Base-by-base conservation (phyloP, 495 filamentous ascomycete species). In the Astrothelium macrocarpum region DNA sequence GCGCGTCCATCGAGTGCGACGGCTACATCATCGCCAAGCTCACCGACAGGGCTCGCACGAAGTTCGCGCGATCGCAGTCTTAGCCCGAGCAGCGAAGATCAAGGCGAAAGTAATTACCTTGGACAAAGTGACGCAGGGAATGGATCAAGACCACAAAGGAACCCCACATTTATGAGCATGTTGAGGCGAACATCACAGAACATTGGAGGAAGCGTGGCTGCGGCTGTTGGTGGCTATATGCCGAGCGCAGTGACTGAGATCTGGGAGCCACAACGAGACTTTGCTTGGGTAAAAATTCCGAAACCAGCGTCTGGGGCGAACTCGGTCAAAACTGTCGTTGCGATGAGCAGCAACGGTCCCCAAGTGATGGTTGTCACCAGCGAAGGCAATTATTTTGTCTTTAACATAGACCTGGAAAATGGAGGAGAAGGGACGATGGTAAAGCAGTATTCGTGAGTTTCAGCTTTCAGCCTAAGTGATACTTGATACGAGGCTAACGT, bases 351-450 rank as follows among this genome's bases (percentile, higher is more conserved):
- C 68, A 93, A 84, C 69, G 90, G 87, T 14, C 94, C 95, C 0
- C 91, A 97, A 68, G 89, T 98, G 31, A 97, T 97, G 93, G 90
- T 97, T 1, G 95, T 96, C 14, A 97, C 94, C 1, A 96, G 88
- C 66, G 95, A 97, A 72, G 94, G 94, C 16, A 85, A 86, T 26
- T 97, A 96, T 70, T 97, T 92, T 67, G 89, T 97, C 18, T 97
- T 90, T 73, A 92, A 88, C 64, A 90, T 98, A 45, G 92, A 98
- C 71, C 81, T 98, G 80, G 91, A 96, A 59, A 90, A 87, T 66
- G 94, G 94, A 34, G 94, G 94, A n/a, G 94, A 97, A 76, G 94
- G 95, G 1, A 87, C 85, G 29, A 73, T 97, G 65, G 85, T 90
- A 36, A 95, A 95, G 71, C 90, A 95, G 73, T 96, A 90, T 70